phyloP scores from a whole-genome alignment of 352 stramenopile species.

The Globisporangium ultimum region DNA sequence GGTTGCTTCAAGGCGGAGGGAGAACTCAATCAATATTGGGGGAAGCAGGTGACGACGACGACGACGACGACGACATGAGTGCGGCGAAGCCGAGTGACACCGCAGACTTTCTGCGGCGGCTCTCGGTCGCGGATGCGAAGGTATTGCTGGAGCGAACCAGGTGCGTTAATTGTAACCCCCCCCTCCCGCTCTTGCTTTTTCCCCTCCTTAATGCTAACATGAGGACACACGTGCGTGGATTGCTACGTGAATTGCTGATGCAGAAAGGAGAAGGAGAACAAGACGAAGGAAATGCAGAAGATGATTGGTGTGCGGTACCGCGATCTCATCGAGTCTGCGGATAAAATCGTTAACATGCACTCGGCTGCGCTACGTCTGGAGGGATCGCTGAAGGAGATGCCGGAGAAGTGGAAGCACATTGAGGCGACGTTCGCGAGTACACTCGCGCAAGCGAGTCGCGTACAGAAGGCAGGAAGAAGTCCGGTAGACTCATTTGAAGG shows the following conservation, averaged over 20 bases:
- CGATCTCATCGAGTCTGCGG: conserved; percentile 91
- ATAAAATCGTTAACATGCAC: conserved; percentile 93
- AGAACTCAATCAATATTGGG: not conserved
- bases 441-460: conserved; percentile 20
- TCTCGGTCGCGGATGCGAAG: conserved; percentile 83
- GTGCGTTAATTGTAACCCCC: conserved; percentile 21
- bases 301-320: conserved; percentile 93
- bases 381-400: conserved; percentile 81
- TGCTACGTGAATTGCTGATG: not conserved
- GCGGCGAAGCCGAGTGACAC: conserved; percentile 1
- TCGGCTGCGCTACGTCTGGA: conserved; percentile 80
- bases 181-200: not conserved
- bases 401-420: conserved; percentile 71
- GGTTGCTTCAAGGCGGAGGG: not conserved
- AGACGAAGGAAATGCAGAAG: conserved; percentile 90
- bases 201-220: not conserved
- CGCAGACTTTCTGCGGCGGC: conserved; percentile 67
- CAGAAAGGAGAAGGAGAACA: conserved; percentile 83
- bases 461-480: conserved; percentile 12
- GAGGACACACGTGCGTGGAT: not conserved
- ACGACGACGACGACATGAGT: conserved; percentile 5
- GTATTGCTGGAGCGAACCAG: conserved; percentile 76
- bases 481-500: not conserved
- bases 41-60: not conserved
- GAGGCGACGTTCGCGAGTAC: conserved; percentile 35